Conservation (phyloP, 306 rosid species). For the Bauhinia variegata region DNA sequence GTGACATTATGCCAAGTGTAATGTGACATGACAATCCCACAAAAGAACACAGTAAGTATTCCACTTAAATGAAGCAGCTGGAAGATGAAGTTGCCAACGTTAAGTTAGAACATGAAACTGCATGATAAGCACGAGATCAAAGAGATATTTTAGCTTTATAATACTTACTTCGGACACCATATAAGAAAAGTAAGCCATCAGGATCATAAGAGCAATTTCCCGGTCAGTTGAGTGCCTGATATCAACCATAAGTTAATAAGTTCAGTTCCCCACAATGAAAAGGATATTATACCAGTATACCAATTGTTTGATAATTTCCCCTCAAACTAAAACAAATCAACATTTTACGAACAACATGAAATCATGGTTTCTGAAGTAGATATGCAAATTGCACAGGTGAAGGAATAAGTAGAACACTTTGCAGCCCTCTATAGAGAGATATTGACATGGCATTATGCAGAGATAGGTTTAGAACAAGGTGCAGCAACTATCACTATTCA, state of each 20-base stretch:
- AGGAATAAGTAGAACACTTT: too few species aligned
- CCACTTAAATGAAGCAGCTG: constrained; percentile 57
- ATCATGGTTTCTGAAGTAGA: not conserved
- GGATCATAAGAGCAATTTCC: constrained; percentile 68
- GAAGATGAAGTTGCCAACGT: constrained; percentile 32
- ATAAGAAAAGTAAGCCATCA: constrained; percentile 66
- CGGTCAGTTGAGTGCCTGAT: constrained; percentile 63
- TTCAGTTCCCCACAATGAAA: constrained; percentile 10
- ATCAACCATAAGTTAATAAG: constrained; percentile 7
- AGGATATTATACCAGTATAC: not conserved
- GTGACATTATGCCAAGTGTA: constrained; percentile 64
- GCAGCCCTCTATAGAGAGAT: not conserved
- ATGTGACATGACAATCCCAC: constrained; percentile 72
- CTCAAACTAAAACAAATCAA: not conserved
- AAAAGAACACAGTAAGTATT: constrained; percentile 69
- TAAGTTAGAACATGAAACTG: constrained; percentile 18
- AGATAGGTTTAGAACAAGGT: not conserved
- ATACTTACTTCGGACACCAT: constrained; percentile 60
- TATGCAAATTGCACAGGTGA: not conserved
- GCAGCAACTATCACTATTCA: not conserved
- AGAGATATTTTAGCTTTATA: constrained; percentile 16
- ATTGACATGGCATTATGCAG: not conserved
- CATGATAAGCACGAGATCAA: not conserved
- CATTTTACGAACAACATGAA: not conserved
- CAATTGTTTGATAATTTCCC: not conserved